These are phyloP conservation scores for maize (Zea mays) DNA, from an alignment of 176 grass and related monocot species.

Conservation along the genomic window DNA sequence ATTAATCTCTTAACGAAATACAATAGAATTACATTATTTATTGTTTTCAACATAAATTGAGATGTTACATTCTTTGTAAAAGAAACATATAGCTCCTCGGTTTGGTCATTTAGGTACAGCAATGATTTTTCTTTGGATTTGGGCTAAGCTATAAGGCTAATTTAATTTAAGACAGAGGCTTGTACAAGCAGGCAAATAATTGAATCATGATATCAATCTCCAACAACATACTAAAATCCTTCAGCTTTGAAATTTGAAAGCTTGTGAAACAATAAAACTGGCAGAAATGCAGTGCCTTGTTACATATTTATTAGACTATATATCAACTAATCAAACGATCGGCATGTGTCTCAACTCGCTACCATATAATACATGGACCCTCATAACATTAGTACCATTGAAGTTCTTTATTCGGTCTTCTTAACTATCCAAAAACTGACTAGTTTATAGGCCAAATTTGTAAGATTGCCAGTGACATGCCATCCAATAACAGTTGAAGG, in stretches of 20 bases:
- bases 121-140: too few species aligned
- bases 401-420: background rate
- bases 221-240: background rate
- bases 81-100: slow-evolving; percentile 3
- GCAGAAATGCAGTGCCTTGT: background rate
- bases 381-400: background rate
- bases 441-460: background rate
- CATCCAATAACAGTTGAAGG: background rate
- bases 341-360: background rate
- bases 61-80: background rate
- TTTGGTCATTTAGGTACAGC: background rate
- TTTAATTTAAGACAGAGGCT: background rate
- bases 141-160: background rate
- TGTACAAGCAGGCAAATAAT: slow-evolving; percentile 1
- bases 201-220: background rate
- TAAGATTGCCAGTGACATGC: background rate
- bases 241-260: background rate
- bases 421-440: background rate
- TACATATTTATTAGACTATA: background rate
- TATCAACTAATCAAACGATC: background rate
- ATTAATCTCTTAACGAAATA: background rate
- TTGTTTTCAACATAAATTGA: background rate
- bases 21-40: background rate
- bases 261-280: background rate
- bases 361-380: background rate